These are phyloP conservation scores for Candida boidinii DNA, from an alignment of 805 yeast genomes.

Conservation along the genomic window DNA sequence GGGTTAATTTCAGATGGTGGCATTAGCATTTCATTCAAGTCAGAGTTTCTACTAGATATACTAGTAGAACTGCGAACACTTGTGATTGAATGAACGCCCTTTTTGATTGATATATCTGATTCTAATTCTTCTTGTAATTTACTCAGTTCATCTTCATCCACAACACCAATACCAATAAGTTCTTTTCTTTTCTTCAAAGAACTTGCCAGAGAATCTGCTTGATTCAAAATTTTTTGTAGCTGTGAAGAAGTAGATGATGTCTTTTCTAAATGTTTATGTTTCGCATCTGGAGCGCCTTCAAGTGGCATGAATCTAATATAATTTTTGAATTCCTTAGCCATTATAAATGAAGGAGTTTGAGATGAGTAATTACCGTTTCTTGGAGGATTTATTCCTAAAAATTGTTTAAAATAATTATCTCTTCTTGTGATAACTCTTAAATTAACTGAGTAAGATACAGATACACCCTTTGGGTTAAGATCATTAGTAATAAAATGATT, in stretches of 20 bases:
- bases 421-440: slow-evolving; percentile 46
- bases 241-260: slow-evolving; percentile 10
- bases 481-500: slow-evolving; percentile 46
- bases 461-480: slow-evolving; percentile 28
- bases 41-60: too few relatives aligned
- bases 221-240: slow-evolving; percentile 8
- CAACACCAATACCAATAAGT: slow-evolving; percentile 12
- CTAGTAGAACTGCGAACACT: too few relatives aligned
- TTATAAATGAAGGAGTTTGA: too few relatives aligned
- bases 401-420: slow-evolving; percentile 18
- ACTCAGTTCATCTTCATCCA: slow-evolving; percentile 9
- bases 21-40: too few relatives aligned
- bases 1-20: too few relatives aligned
- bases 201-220: slow-evolving; percentile 6
- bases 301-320: slow-evolving; percentile 13
- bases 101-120: too few relatives aligned
- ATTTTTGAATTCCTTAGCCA: slow-evolving; percentile 10
- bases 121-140: slow-evolving; percentile 10
- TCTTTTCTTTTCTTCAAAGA: slow-evolving; percentile 9
- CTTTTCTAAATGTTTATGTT: not conserved
- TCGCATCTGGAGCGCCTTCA: slow-evolving; percentile 7
- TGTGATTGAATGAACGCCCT: too few relatives aligned
- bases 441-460: slow-evolving; percentile 43
- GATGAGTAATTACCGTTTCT: slow-evolving; percentile 6
- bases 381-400: slow-evolving; percentile 8